A percentile compares a stretch with the other conserved stretches of the same genome.
These are phyloP conservation scores for Coniophora puteana DNA, from an alignment of 1,284 basidiomycete genomes.

Conservation along the genomic window DNA sequence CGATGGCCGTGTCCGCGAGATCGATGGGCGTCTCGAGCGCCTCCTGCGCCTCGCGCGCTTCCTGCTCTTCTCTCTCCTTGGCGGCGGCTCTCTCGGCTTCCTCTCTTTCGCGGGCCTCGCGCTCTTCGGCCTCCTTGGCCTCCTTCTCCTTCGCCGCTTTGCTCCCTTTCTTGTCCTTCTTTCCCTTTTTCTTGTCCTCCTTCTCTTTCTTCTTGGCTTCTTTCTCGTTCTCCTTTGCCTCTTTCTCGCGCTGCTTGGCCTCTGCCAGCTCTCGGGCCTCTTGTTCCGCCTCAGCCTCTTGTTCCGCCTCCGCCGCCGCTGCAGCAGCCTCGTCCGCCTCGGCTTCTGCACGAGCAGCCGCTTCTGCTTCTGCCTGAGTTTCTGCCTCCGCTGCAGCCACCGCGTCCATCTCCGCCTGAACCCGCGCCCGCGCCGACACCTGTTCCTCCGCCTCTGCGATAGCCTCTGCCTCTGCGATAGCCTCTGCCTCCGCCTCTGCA, in stretches of 20 bases:
- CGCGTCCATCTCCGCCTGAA: constrained; percentile 19
- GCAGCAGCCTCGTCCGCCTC: no score
- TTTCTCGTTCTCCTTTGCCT: not conserved
- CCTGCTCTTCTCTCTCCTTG: not conserved
- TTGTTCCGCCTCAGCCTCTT: constrained; percentile 9
- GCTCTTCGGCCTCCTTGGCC: constrained; percentile 9
- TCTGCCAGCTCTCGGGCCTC: no score
- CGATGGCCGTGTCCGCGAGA: constrained; percentile 23
- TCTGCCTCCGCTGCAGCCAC: constrained; percentile 16
- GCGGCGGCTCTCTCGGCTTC: constrained; percentile 8
- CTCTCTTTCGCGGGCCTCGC: constrained; percentile 12
- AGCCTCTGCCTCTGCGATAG: constrained; percentile 10
- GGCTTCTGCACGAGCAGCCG: no score
- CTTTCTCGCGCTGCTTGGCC: no score
- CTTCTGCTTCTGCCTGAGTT: constrained; percentile 18
- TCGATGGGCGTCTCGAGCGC: constrained; percentile 18
- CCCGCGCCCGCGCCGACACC: constrained; percentile 14
- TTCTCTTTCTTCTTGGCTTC: constrained; percentile 7
- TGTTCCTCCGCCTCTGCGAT: not conserved
- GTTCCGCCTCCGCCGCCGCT: constrained; percentile 13
- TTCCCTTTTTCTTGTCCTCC: constrained; percentile 4
- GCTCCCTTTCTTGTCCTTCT: constrained; percentile 27
- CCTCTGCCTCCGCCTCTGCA: constrained; percentile 20
- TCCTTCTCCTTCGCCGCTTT: constrained; percentile 23
- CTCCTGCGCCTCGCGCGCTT: not conserved